phyloP scores from a whole-genome alignment of 1,139 yeast genomes.

The Sugiyamaella grinbergsii region DNA sequence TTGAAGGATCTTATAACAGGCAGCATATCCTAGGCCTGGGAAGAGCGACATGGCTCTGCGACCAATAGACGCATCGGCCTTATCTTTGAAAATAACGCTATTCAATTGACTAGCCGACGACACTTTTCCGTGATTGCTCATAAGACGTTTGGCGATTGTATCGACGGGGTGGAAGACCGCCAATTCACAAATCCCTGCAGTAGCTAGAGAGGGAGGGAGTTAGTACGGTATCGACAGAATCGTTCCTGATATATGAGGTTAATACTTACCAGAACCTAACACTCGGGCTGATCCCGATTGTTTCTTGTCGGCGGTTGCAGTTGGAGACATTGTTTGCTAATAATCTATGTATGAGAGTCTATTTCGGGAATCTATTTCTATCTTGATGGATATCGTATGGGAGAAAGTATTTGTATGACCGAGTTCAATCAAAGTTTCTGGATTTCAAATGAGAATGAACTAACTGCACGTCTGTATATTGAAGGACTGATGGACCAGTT shows the following conservation, averaged over 20 bases:
- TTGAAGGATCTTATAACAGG: slow-evolving; percentile 93
- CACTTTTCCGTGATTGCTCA: slow-evolving; percentile 82
- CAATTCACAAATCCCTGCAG: slow-evolving; percentile 96
- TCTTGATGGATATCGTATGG: too few species aligned
- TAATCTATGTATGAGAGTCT: slow-evolving; percentile 1
- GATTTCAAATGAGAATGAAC: too few species aligned
- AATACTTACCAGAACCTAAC: slow-evolving; percentile 64
- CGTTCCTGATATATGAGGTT: too few species aligned
- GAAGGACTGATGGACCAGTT: not conserved
- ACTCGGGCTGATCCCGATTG: slow-evolving; percentile 91
- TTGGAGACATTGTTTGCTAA: slow-evolving; percentile 49
- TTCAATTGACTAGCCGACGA: slow-evolving; percentile 67
- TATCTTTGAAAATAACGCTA: slow-evolving; percentile 81
- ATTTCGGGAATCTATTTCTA: not conserved
- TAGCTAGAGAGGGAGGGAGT: slow-evolving; percentile 48
- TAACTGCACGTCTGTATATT: too few species aligned
- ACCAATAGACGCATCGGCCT: slow-evolving; percentile 70
- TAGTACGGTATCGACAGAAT: not conserved
- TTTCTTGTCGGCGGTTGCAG: slow-evolving; percentile 64
- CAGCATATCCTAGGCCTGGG: slow-evolving; percentile 99
- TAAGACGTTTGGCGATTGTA: slow-evolving; percentile 94
- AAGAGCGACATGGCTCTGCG: slow-evolving; percentile 79
- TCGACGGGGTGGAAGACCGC: slow-evolving; percentile 98
- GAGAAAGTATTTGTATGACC: too few species aligned
- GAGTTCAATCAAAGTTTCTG: too few species aligned